Conservation (phyloP, 352 stramenopile genomes). For the Aphanomyces euteiches region DNA sequence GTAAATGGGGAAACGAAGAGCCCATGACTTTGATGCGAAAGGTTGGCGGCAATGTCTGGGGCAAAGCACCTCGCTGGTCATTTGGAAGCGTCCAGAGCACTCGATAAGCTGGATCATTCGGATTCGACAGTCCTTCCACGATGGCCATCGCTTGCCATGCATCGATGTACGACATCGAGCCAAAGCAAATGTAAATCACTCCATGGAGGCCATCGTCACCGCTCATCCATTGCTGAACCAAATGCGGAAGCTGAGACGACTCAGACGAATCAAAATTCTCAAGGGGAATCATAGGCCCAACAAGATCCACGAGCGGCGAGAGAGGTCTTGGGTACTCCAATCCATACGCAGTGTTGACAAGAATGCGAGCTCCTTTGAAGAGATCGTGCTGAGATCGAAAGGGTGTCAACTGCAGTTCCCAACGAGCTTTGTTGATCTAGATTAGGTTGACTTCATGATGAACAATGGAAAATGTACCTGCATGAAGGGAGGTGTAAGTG, state of each 20-base stretch:
- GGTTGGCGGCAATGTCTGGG: conserved; percentile 45
- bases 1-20: conserved; percentile 51
- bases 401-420: conserved; percentile 62
- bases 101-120: conserved; percentile 6
- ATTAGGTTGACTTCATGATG: neutral
- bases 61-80: conserved; percentile 65
- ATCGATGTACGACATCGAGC: conserved; percentile 77
- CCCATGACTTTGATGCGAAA: conserved; percentile 60
- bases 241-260: conserved; percentile 22
- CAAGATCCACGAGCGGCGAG: conserved; percentile 69
- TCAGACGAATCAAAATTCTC: conserved; percentile 30
- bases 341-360: conserved; percentile 86
- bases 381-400: conserved; percentile 85
- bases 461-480: conserved; percentile 32
- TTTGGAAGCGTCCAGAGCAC: conserved; percentile 75
- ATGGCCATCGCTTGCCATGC: conserved; percentile 72
- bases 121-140: conserved; percentile 58
- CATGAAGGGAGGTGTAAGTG: conserved; percentile 86
- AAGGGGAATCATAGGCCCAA: conserved; percentile 64
- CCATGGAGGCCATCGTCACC: conserved; percentile 32
- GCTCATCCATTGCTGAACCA: conserved; percentile 32
- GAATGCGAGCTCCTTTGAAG: conserved; percentile 75
- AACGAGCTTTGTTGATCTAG: conserved; percentile 74
- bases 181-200: conserved; percentile 74
- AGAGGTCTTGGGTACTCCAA: conserved; percentile 77